Evolutionary conservation across 768 basidiomycete species (phyloP).

Genomic region (Podaxis pistillaris): DNA sequence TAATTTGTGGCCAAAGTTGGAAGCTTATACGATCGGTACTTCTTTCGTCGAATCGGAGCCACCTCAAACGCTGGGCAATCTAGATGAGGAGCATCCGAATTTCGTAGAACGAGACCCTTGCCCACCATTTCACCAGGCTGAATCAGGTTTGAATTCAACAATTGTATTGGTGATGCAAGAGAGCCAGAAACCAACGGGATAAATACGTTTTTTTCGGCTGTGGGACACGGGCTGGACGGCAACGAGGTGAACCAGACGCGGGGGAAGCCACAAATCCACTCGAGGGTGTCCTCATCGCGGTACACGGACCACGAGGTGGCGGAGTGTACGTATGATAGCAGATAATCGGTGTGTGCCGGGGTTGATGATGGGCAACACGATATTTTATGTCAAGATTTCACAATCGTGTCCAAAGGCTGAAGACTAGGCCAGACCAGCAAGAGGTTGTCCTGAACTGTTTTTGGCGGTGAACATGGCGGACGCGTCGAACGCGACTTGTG

Average conservation of each 20-base stretch:
- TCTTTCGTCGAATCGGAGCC: slow-evolving; percentile 9
- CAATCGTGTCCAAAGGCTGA: not conserved
- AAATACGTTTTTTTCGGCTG: not conserved
- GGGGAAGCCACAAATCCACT: slow-evolving; percentile 1
- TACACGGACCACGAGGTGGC: slow-evolving; percentile 8
- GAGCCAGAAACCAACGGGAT: not conserved
- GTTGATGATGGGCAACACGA: not conserved
- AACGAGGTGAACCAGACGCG: slow-evolving; percentile 6
- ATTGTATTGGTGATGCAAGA: not conserved
- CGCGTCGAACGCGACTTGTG: not conserved
- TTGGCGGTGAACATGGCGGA: not conserved
- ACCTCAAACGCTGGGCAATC: slow-evolving; percentile 3
- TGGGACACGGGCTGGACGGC: not conserved
- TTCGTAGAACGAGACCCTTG: not conserved
- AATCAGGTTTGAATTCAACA: not conserved
- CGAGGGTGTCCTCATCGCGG: slow-evolving; percentile 1
- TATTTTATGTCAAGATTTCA: slow-evolving; percentile 12
- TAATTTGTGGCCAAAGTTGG: slow-evolving; percentile 11
- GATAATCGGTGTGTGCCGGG: not conserved
- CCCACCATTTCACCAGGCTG: not conserved
- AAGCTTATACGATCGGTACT: slow-evolving; percentile 13
- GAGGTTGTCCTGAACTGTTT: not conserved
- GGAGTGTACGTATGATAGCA: slow-evolving; percentile 10
- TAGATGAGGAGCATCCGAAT: slow-evolving; percentile 9
- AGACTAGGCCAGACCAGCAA: not conserved